A percentile compares a stretch with the other conserved stretches of the same genome.
These are phyloP conservation scores for Fragosphaeria purpurea DNA, from an alignment of 2,329 filamentous ascomycete species.

Conservation along the genomic window DNA sequence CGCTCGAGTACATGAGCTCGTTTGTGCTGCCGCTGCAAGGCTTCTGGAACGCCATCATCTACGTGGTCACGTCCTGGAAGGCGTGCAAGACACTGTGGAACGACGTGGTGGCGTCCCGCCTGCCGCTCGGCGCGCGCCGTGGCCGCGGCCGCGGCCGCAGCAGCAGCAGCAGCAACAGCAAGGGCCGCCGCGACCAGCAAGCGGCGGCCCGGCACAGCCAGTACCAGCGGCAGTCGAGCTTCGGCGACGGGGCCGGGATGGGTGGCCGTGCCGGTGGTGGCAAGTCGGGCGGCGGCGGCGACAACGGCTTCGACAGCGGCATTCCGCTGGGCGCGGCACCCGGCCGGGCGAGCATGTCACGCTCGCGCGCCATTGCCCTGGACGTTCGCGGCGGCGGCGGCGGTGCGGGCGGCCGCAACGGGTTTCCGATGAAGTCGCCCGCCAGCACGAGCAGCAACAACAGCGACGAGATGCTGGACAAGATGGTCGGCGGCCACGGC, in stretches of 20 bases:
- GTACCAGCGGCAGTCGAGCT: slow-evolving; percentile 6
- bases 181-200: not conserved
- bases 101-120: slow-evolving; percentile 21
- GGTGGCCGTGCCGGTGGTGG: too few relatives aligned
- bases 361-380: not conserved
- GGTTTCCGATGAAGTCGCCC: not conserved
- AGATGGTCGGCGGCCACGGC: slow-evolving; percentile 14
- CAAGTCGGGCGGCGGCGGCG: too few relatives aligned
- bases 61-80: slow-evolving; percentile 57
- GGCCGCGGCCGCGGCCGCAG: not conserved
- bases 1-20: slow-evolving; percentile 59
- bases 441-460: slow-evolving; percentile 4
- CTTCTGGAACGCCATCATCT: slow-evolving; percentile 77
- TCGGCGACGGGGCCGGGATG: not conserved
- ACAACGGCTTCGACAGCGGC: too few relatives aligned
- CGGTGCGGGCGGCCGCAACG: too few relatives aligned
- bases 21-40: slow-evolving; percentile 73
- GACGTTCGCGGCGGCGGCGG: not conserved
- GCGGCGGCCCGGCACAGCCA: not conserved
- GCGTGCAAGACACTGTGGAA: slow-evolving; percentile 44
- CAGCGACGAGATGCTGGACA: slow-evolving; percentile 13
- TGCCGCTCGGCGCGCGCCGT: slow-evolving; percentile 9
- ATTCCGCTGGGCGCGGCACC: not conserved
- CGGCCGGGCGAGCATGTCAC: not conserved
- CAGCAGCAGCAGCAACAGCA: not conserved